A percentile compares a stretch with the other conserved stretches of the same genome.
phyloP scores from a whole-genome alignment of 805 yeast genomes.

The Yarrowia porcina region DNA sequence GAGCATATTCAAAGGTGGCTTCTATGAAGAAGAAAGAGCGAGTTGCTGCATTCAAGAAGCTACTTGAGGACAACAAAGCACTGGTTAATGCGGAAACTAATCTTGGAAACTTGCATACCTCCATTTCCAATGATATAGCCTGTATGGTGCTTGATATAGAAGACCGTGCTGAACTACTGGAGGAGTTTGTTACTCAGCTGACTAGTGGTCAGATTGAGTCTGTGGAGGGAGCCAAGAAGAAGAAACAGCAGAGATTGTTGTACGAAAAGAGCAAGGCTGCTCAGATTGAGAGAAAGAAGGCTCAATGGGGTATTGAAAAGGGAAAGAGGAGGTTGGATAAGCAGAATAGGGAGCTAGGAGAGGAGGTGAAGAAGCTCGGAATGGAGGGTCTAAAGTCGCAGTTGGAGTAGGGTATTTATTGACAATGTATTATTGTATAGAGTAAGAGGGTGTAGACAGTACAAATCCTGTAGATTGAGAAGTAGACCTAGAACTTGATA shows the following conservation, averaged over 20 bases:
- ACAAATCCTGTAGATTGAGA: no score
- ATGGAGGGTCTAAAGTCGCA: constrained; percentile 4
- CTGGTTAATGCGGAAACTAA: not conserved
- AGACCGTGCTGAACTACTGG: not conserved
- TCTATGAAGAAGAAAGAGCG: constrained; percentile 31
- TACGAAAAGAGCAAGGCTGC: constrained; percentile 14
- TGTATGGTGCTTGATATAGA: not conserved
- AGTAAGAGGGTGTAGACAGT: no score
- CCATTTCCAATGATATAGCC: not conserved
- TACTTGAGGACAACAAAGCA: constrained; percentile 14
- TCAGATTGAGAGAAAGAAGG: not conserved
- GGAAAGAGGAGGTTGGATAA: not conserved
- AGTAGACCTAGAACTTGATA: no score
- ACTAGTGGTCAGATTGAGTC: not conserved
- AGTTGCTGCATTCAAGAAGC: constrained; percentile 28
- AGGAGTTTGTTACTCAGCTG: not conserved
- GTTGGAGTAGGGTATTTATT: not conserved
- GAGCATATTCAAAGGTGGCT: constrained; percentile 36
- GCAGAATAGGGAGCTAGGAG: not conserved
- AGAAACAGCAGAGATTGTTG: not conserved
- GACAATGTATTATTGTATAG: not conserved
- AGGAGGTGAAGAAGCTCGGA: not conserved
- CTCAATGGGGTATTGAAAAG: not conserved
- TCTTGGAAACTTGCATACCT: not conserved
- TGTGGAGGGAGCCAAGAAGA: not conserved